These are phyloP conservation scores for Sonneratia caseolaris DNA, from an alignment of 345 rosid genomes.

Conservation along the genomic window DNA sequence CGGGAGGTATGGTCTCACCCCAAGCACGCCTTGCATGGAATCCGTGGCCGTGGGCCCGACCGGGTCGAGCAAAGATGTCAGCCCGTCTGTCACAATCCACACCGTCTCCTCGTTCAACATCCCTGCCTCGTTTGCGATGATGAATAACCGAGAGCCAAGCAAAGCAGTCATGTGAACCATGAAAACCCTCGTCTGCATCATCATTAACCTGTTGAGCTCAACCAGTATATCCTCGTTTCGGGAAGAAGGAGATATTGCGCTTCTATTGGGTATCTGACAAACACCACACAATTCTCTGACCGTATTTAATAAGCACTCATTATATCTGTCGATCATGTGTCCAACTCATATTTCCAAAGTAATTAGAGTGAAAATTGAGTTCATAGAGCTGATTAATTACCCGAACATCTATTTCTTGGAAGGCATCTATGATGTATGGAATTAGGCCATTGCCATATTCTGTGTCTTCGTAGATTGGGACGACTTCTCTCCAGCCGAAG, in stretches of 20 bases:
- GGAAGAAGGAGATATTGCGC: slow-evolving; percentile 12
- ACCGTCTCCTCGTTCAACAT: slow-evolving; percentile 26
- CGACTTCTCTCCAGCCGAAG: slow-evolving; percentile 28
- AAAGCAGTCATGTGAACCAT: slow-evolving; percentile 26
- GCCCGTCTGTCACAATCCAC: slow-evolving; percentile 29
- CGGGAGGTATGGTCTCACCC: slow-evolving; percentile 8
- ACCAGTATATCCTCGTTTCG: slow-evolving; percentile 11
- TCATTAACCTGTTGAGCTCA: slow-evolving; percentile 20
- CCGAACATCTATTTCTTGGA: slow-evolving; percentile 17
- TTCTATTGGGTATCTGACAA: slow-evolving; percentile 9
- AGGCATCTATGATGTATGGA: slow-evolving; percentile 18
- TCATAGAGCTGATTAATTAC: neutral
- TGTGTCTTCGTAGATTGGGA: slow-evolving; percentile 24
- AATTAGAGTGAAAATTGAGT: neutral
- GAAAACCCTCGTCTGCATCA: slow-evolving; percentile 29
- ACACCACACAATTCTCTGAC: neutral
- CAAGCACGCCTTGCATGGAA: slow-evolving; percentile 13
- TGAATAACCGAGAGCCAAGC: slow-evolving; percentile 24
- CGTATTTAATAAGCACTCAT: neutral
- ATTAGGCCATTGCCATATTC: slow-evolving; percentile 26
- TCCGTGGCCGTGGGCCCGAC: neutral
- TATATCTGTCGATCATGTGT: no score
- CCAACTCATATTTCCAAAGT: no score
- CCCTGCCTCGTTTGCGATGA: slow-evolving; percentile 11
- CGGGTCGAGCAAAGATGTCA: slow-evolving; percentile 8